Base-by-base conservation (phyloP, 345 rosid species). In the Clarkia xantiana region DNA sequence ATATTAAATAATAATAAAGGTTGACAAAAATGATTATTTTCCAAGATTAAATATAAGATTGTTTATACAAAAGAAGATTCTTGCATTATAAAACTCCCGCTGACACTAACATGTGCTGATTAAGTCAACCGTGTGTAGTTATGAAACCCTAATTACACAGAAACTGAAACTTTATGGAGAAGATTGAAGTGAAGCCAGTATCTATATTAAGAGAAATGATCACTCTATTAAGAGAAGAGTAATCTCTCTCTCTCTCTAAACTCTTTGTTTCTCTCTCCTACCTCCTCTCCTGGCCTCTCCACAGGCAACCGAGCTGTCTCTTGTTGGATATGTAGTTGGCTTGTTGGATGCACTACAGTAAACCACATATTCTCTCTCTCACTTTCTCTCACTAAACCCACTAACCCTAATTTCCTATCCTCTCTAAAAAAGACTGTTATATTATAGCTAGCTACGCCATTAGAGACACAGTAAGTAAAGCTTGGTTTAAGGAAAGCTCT, bases 251-350 rank as follows among this genome's bases (percentile, higher is more conserved):
- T 23, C 11, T 15, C 7, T 23, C 16, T 44, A n/a, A n/a, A n/a
- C n/a, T n/a, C n/a, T n/a, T 47, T 67, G 65, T 66, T 63, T 52
- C 18, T 52, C 62, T 66, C 70, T 57, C 45, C 60, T 59, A 53
- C 60, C 64, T 67, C 62, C 74, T 66, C 64, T 67, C 62, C 74
- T 66, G 85, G 89, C 93, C 71, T 72, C 97, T 56, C 65, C 89
- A 53, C 81, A 85, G 61, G 94, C 85, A 89, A 85, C 97, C 95
- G 71, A 75, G 54, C 80, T 85, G 95, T 89, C 95, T 69, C 94
- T 71, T 78, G 84, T 77, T 47, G 51, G 51, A 47, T 47, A 47
- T 47, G 38, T 47, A 47, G 51, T 81, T 74, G 71, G 53, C 68
- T 63, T 81, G 94, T 78, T 81, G 89, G 93, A 52, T 69, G 71